Percentiles rank a stretch among this genome's conserved stretches.
Evolutionary conservation across 2,329 filamentous ascomycete genomes (phyloP).

Genomic region (Aspergillus sp.): DNA sequence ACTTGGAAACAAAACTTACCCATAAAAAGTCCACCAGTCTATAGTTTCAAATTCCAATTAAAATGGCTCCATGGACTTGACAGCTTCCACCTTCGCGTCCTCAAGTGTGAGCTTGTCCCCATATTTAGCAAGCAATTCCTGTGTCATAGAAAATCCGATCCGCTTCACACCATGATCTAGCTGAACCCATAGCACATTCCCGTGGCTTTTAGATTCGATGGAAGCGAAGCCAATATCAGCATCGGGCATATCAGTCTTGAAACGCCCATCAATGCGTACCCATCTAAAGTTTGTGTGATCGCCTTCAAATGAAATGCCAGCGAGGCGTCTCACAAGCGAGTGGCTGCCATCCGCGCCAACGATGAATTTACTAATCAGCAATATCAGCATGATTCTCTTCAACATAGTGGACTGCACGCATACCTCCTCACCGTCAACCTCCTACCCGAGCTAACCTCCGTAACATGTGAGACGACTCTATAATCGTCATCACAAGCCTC

Average conservation of each 20-base stretch:
- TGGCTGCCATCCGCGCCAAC: conserved; percentile 55
- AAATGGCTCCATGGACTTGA: conserved; percentile 22
- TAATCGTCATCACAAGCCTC: background rate
- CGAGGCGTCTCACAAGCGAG: conserved; percentile 46
- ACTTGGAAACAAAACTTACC: background rate
- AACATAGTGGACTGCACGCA: too few relatives aligned
- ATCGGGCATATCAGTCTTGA: conserved; percentile 32
- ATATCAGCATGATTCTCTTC: background rate
- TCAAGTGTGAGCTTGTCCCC: conserved; percentile 16
- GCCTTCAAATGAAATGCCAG: conserved; percentile 43
- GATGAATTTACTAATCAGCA: conserved; percentile 24
- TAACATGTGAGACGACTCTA: background rate
- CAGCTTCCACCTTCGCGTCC: conserved; percentile 22
- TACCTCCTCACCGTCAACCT: background rate
- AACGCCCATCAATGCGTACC: conserved; percentile 25
- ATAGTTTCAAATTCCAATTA: conserved; percentile 24
- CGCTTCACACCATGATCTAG: conserved; percentile 23
- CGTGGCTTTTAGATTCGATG: conserved; percentile 22
- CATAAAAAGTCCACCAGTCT: conserved; percentile 32
- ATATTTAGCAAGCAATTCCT: conserved; percentile 20
- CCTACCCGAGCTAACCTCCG: background rate
- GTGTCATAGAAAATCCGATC: conserved; percentile 23
- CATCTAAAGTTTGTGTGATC: conserved; percentile 34
- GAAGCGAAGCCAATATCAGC: conserved; percentile 14
- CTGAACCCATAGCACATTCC: conserved; percentile 36